Evolutionary conservation across 2,329 filamentous ascomycete genomes (phyloP).

Genomic region (Mycosphaerelloides madeirae): DNA sequence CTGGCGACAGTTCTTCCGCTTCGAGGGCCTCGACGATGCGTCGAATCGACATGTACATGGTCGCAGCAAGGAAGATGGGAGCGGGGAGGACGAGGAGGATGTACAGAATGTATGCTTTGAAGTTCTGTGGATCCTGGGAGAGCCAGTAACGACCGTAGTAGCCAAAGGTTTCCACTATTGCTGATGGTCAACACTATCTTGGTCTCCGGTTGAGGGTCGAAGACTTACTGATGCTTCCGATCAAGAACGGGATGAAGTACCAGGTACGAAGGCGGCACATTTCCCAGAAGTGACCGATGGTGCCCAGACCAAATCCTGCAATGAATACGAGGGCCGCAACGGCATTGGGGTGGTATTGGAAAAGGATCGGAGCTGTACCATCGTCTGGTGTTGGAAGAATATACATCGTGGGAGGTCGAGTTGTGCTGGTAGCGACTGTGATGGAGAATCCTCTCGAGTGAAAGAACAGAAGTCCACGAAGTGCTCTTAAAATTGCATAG

Average conservation of each 20-base stretch:
- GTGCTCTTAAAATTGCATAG: too few species aligned
- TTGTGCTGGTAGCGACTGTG: neutral
- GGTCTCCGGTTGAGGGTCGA: neutral
- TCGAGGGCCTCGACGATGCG: constrained; percentile 32
- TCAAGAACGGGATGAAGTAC: constrained; percentile 36
- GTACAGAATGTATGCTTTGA: constrained; percentile 41
- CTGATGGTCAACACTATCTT: neutral
- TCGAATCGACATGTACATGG: constrained; percentile 45
- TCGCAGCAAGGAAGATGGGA: constrained; percentile 44
- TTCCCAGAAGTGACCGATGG: constrained; percentile 35
- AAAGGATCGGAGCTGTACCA: constrained; percentile 3
- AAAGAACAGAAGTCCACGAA: too few species aligned
- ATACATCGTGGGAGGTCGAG: neutral
- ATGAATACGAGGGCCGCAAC: constrained; percentile 25
- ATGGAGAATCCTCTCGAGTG: neutral
- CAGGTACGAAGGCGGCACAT: constrained; percentile 33
- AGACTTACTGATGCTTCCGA: constrained; percentile 36
- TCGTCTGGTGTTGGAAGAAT: constrained; percentile 1
- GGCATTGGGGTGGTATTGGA: constrained; percentile 20
- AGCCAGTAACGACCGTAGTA: constrained; percentile 39
- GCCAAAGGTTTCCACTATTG: constrained; percentile 39
- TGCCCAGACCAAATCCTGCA: constrained; percentile 22
- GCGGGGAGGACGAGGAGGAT: constrained; percentile 41
- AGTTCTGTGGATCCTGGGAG: constrained; percentile 32
- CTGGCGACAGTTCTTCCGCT: constrained; percentile 33